These are phyloP conservation scores for Neonectria ditissima DNA, from an alignment of 2,329 filamentous ascomycete species.

Conservation along the genomic window DNA sequence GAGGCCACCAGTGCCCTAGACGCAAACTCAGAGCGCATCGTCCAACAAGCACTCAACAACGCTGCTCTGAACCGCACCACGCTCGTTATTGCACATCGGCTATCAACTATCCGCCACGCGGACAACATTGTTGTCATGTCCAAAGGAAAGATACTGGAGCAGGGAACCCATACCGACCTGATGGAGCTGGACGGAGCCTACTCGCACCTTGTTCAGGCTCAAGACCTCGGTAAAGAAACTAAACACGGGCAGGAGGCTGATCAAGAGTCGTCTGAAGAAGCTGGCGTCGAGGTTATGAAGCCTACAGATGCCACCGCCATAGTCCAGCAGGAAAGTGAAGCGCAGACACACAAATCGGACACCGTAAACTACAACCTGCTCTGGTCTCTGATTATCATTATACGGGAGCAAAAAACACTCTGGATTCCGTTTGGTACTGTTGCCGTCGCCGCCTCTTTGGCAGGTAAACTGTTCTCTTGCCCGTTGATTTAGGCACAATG, in stretches of 20 bases:
- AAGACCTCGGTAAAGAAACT: slow-evolving; percentile 21
- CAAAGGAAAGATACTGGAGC: slow-evolving; percentile 33
- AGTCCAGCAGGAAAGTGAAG: not conserved
- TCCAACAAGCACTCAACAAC: slow-evolving; percentile 64
- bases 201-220: slow-evolving; percentile 37
- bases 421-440: slow-evolving; percentile 21
- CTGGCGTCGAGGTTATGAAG: no score
- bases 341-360: not conserved
- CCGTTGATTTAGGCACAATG: not conserved
- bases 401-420: slow-evolving; percentile 30
- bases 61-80: slow-evolving; percentile 68
- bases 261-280: no score
- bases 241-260: no score
- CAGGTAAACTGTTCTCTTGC: not conserved
- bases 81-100: slow-evolving; percentile 70
- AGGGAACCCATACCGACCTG: slow-evolving; percentile 57
- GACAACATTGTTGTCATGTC: slow-evolving; percentile 46
- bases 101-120: slow-evolving; percentile 53
- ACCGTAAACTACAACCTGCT: slow-evolving; percentile 24
- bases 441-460: not conserved
- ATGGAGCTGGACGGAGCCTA: slow-evolving; percentile 58
- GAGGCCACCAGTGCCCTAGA: slow-evolving; percentile 71
- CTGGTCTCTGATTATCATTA: slow-evolving; percentile 25
- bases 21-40: slow-evolving; percentile 57
- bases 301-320: not conserved